phyloP scores from a whole-genome alignment of 148 eudicot species.

The Rheum nobile region DNA sequence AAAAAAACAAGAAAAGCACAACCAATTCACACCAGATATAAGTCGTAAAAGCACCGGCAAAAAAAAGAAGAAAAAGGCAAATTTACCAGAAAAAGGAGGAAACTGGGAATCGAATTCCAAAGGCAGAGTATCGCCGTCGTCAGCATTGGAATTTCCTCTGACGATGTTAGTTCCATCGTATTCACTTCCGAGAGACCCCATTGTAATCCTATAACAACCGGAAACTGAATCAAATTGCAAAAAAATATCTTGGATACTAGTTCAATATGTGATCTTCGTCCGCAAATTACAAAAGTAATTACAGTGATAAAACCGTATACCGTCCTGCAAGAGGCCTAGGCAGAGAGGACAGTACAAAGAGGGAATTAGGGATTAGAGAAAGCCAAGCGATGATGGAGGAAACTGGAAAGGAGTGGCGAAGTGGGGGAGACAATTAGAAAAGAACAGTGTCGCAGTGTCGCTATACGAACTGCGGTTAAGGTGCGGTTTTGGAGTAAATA shows the following conservation, averaged over 20 bases:
- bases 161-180: not conserved
- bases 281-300: not conserved
- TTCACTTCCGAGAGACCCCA: slow-evolving; percentile 4
- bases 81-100: not conserved
- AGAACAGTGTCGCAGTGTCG: no score
- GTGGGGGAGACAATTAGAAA: no score
- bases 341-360: not conserved
- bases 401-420: not conserved
- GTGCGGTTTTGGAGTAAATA: no score
- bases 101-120: slow-evolving; percentile 1
- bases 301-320: not conserved
- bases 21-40: no score
- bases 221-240: not conserved
- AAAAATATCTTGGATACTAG: not conserved
- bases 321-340: not conserved
- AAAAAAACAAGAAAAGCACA: not conserved
- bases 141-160: not conserved
- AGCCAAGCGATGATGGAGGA: not conserved
- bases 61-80: not conserved
- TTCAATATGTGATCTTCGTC: not conserved
- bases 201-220: not conserved
- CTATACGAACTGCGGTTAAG: no score
- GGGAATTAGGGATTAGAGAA: no score
- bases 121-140: not conserved
- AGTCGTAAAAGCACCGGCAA: not conserved